A percentile compares a stretch with the other conserved stretches of the same genome.
These are phyloP conservation scores for Pulicaria dysenterica DNA, from an alignment of 129 eudicot genomes.

Conservation along the genomic window DNA sequence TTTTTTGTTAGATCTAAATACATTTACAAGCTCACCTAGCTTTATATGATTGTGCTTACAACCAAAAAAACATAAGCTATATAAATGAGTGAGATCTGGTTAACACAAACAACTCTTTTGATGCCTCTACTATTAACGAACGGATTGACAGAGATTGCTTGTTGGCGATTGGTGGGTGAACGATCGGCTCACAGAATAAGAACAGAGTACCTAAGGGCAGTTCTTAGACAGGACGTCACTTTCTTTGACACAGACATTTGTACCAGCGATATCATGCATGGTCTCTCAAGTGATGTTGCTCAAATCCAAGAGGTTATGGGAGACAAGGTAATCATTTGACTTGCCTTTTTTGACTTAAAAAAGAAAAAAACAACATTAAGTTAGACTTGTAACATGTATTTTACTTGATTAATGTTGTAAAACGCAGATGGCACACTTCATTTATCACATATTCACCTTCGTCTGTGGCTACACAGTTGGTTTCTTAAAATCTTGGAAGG, in stretches of 20 bases:
- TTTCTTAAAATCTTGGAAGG: constrained; percentile 65
- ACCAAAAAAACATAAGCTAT: too few species aligned
- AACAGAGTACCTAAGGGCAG: constrained; percentile 73
- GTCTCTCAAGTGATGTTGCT: constrained; percentile 91
- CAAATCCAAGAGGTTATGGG: constrained; percentile 94
- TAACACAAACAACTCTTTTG: too few species aligned
- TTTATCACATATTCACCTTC: constrained; percentile 82
- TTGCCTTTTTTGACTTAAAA: neutral
- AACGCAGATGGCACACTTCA: constrained; percentile 84
- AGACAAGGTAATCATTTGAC: constrained; percentile 51
- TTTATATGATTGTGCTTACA: too few species aligned
- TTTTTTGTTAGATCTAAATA: too few species aligned
- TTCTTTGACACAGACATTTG: constrained; percentile 68
- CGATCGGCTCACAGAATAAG: constrained; percentile 84
- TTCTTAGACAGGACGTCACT: constrained; percentile 70
- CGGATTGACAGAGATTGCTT: constrained; percentile 58
- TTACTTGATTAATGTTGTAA: neutral
- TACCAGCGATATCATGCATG: constrained; percentile 88
- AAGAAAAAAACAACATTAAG: neutral
- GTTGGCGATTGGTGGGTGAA: constrained; percentile 86
- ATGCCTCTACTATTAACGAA: too few species aligned
- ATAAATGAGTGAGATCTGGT: too few species aligned
- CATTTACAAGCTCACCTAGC: too few species aligned
- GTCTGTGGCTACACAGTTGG: constrained; percentile 76
- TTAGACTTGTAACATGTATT: constrained; percentile 1